A percentile compares a stretch with the other conserved stretches of the same genome.
phyloP scores from a whole-genome alignment of 192 early-diverging fungal species.

The Paraglomus brasilianum region DNA sequence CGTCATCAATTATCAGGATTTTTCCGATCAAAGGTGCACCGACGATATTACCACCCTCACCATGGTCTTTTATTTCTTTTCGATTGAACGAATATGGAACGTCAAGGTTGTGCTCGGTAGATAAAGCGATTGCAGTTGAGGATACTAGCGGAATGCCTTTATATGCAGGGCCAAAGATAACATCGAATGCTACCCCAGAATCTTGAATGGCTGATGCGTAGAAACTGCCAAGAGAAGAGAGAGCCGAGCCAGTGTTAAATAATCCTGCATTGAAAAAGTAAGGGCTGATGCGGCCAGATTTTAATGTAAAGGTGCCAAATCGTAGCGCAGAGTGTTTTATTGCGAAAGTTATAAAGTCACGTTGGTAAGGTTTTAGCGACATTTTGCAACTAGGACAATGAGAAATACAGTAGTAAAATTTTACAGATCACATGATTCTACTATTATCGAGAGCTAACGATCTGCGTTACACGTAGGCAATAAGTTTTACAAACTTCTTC shows the following conservation, averaged over 20 bases:
- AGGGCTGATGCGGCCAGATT: constrained; percentile 92
- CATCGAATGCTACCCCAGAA: constrained; percentile 66
- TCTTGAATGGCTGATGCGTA: constrained; percentile 86
- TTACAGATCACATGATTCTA: too few relatives aligned
- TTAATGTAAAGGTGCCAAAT: constrained; percentile 92
- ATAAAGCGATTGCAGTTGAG: constrained; percentile 76
- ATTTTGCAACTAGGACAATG: constrained; percentile 6
- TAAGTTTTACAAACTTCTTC: too few relatives aligned
- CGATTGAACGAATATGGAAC: constrained; percentile 94
- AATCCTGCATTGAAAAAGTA: constrained; percentile 99
- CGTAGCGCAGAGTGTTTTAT: constrained; percentile 80
- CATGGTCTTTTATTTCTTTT: constrained; percentile 99
- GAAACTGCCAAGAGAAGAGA: constrained; percentile 81
- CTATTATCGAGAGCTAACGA: too few relatives aligned
- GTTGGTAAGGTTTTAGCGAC: constrained; percentile 76
- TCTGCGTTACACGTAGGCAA: too few relatives aligned
- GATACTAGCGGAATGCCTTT: constrained; percentile 96
- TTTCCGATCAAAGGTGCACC: constrained; percentile 76
- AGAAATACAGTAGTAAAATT: too few relatives aligned
- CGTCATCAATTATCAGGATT: constrained; percentile 93
- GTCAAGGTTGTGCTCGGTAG: constrained; percentile 52
- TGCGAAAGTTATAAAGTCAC: constrained; percentile 91
- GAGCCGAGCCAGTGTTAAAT: constrained; percentile 87
- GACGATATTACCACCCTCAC: constrained; percentile 95
- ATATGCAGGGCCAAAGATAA: constrained; percentile 98